A percentile compares a stretch with the other conserved stretches of the same genome.
phyloP scores from a whole-genome alignment of 352 stramenopile genomes.

The Phytophthora agathidicida region DNA sequence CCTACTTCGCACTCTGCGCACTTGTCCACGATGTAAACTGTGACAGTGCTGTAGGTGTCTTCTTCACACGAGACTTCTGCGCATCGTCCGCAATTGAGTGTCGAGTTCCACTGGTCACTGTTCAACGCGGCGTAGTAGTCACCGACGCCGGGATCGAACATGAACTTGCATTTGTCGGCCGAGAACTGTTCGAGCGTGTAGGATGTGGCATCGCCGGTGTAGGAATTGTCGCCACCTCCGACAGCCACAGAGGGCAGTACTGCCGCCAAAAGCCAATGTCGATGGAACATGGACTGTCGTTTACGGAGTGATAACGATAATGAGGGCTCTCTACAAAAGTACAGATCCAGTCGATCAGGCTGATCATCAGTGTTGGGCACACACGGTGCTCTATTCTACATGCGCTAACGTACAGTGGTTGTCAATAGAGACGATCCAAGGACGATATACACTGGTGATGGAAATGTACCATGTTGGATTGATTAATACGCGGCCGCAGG shows the following conservation, averaged over 20 bases:
- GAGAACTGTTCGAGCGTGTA: slow-evolving; percentile 41
- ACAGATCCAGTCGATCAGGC: too few species aligned
- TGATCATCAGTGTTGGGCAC: too few species aligned
- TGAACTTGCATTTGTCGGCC: slow-evolving; percentile 59
- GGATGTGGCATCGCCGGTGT: slow-evolving; percentile 43
- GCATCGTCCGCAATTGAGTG: slow-evolving; percentile 55
- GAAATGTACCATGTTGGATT: too few species aligned
- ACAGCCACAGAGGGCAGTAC: slow-evolving; percentile 5
- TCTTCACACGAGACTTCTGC: slow-evolving; percentile 55
- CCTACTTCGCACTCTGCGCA: slow-evolving; percentile 60
- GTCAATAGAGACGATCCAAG: too few species aligned
- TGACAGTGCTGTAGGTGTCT: slow-evolving; percentile 31
- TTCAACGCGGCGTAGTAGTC: slow-evolving; percentile 64
- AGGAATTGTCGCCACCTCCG: slow-evolving; percentile 25
- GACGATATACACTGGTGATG: too few species aligned
- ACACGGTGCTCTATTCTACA: too few species aligned
- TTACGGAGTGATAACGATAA: too few species aligned
- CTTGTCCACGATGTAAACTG: slow-evolving; percentile 57
- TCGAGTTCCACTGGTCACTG: slow-evolving; percentile 43
- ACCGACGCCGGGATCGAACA: slow-evolving; percentile 33
- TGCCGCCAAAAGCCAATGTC: neutral
- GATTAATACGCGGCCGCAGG: slow-evolving; percentile 24
- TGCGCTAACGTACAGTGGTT: too few species aligned
- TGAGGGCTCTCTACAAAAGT: too few species aligned
- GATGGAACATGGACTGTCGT: slow-evolving; percentile 3